Evolutionary conservation across 495 filamentous ascomycete species (phyloP).

Genomic region (Amniculicola lignicola): DNA sequence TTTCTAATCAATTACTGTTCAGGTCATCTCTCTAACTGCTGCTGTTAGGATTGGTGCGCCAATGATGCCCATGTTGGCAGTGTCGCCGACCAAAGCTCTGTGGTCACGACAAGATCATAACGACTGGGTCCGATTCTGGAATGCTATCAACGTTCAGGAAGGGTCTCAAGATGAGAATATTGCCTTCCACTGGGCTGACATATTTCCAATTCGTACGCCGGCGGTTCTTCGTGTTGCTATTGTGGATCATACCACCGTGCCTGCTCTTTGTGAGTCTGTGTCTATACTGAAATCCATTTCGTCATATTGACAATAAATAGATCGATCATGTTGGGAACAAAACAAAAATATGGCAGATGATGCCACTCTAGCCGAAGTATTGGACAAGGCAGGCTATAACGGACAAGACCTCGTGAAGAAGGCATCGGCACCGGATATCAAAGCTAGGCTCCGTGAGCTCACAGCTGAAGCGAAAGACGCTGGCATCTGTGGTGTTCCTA

Average conservation of each 20-base stretch:
- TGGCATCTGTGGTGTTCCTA: constrained; percentile 30
- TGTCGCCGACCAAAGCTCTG: constrained; percentile 13
- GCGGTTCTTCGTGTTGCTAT: constrained; percentile 18
- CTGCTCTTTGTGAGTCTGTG: constrained; percentile 13
- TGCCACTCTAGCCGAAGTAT: constrained; percentile 4
- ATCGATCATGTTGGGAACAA: constrained; percentile 28
- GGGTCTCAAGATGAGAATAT: constrained; percentile 23
- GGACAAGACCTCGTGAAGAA: constrained; percentile 14
- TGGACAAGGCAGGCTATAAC: constrained; percentile 22
- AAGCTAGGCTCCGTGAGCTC: constrained; percentile 17
- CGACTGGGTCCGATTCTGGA: constrained; percentile 28
- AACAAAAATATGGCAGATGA: constrained; percentile 23
- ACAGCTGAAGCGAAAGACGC: constrained; percentile 28
- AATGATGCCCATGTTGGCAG: constrained; percentile 21
- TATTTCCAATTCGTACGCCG: constrained; percentile 29
- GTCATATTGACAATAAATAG: constrained; percentile 7
- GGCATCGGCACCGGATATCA: constrained; percentile 11
- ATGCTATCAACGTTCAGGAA: constrained; percentile 26
- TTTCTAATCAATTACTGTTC: background rate
- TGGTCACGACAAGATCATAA: constrained; percentile 23
- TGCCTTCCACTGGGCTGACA: constrained; percentile 30
- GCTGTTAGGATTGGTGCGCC: constrained; percentile 28
- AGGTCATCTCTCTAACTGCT: background rate
- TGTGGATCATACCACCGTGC: constrained; percentile 10
- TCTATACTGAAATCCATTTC: background rate